Conservation (phyloP, 2,329 filamentous ascomycete species). For the Colletotrichum sojae region DNA sequence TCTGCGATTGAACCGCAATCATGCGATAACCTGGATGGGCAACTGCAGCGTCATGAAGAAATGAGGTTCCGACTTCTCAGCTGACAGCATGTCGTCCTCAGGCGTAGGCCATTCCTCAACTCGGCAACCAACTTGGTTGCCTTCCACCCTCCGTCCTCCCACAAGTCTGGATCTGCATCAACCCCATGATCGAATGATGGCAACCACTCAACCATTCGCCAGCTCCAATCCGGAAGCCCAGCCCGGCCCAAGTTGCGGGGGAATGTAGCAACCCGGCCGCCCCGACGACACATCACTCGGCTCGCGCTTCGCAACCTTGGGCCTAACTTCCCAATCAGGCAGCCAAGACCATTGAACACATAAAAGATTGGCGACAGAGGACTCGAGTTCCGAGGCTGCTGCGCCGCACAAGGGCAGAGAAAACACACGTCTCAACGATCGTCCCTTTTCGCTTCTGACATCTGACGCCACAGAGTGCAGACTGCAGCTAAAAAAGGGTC, state of each 20-base stretch:
- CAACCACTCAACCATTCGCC: neutral
- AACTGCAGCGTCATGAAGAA: too few species aligned
- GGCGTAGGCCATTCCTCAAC: neutral
- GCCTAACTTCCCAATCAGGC: constrained; percentile 17
- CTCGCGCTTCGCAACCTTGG: constrained; percentile 3
- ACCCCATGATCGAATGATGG: constrained; percentile 6
- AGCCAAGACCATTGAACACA: constrained; percentile 8
- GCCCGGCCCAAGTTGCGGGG: constrained; percentile 25
- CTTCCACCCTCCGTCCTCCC: neutral
- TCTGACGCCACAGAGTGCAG: constrained; percentile 5
- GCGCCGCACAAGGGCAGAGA: constrained; percentile 9
- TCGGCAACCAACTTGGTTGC: neutral
- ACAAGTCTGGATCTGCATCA: neutral
- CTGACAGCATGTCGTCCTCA: too few species aligned
- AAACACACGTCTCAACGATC: constrained; percentile 2
- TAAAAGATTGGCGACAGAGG: neutral
- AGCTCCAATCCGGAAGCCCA: constrained; percentile 8
- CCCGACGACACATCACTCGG: constrained; percentile 15
- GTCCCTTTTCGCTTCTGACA: constrained; percentile 23
- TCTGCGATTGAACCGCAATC: too few species aligned
- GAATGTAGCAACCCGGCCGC: constrained; percentile 15
- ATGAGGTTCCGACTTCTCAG: too few species aligned
- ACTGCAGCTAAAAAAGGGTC: neutral
- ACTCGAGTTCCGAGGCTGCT: constrained; percentile 23
- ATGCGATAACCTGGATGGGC: too few species aligned